Evolutionary conservation across 768 basidiomycete species (phyloP).

Genomic region (Clitopilus passeckerianus): DNA sequence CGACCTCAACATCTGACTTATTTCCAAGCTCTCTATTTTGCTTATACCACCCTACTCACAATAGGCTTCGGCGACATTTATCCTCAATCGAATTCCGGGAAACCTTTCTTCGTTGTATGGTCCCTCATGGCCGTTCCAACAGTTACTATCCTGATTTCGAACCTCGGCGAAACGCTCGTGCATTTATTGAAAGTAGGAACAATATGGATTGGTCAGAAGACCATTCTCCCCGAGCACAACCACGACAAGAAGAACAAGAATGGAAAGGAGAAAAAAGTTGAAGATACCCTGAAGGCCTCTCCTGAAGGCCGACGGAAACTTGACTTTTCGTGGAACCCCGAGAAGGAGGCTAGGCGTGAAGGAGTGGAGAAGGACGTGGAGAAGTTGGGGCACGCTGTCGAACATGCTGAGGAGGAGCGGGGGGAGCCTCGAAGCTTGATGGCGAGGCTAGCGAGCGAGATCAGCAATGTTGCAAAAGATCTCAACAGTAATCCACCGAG

Average conservation of each 20-base stretch:
- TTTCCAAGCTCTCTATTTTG: constrained; percentile 31
- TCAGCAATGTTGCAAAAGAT: constrained; percentile 24
- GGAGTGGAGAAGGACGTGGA: constrained; percentile 20
- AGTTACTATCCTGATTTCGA: constrained; percentile 38
- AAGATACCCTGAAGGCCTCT: neutral
- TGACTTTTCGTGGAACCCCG: neutral
- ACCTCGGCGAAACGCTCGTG: constrained; percentile 45
- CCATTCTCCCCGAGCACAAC: constrained; percentile 20
- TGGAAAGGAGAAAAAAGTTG: constrained; percentile 1
- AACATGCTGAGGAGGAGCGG: constrained; percentile 19
- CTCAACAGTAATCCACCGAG: constrained; percentile 17
- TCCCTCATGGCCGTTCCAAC: constrained; percentile 33
- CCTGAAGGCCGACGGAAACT: neutral
- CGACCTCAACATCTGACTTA: constrained; percentile 28
- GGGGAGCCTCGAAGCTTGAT: constrained; percentile 19
- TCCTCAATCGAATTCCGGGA: constrained; percentile 26
- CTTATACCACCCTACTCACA: constrained; percentile 32
- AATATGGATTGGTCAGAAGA: constrained; percentile 21
- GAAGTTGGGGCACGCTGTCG: constrained; percentile 29
- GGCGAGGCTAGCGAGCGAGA: constrained; percentile 22
- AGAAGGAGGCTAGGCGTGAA: neutral
- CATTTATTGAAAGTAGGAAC: constrained; percentile 26
- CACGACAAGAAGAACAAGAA: constrained; percentile 15
- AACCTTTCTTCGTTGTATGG: constrained; percentile 39
- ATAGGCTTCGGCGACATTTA: constrained; percentile 38